These are phyloP conservation scores for Lolium perenne DNA, from an alignment of 176 grass and related monocot genomes.

Conservation along the genomic window DNA sequence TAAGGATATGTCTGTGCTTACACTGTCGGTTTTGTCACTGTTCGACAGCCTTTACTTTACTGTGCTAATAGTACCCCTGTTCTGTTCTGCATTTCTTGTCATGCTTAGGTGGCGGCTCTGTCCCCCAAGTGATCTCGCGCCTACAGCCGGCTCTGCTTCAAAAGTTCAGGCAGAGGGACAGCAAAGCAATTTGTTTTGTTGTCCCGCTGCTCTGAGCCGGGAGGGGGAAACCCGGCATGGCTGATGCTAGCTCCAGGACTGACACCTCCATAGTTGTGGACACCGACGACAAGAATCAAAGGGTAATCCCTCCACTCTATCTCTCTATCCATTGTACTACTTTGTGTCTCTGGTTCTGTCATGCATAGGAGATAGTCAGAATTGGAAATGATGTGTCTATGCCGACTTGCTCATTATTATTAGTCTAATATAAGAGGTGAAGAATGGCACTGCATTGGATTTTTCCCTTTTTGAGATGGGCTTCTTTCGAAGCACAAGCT, in stretches of 20 bases:
- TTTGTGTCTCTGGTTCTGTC: neutral
- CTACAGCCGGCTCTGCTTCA: neutral
- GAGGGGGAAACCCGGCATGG: constrained; percentile 42
- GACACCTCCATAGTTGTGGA: constrained; percentile 64
- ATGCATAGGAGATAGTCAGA: constrained; percentile 7
- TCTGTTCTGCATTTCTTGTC: constrained; percentile 33
- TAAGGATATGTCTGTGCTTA: constrained; percentile 6
- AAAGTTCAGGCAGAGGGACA: constrained; percentile 44
- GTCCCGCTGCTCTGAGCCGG: constrained; percentile 52
- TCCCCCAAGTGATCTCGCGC: constrained; percentile 4
- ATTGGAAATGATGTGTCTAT: constrained; percentile 1
- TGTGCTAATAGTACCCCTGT: constrained; percentile 12
- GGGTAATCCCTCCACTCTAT: constrained; percentile 39
- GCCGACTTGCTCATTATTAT: neutral
- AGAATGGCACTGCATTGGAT: neutral
- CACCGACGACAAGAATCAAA: constrained; percentile 66
- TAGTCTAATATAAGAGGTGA: constrained; percentile 25
- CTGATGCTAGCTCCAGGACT: constrained; percentile 70
- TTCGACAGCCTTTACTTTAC: constrained; percentile 17
- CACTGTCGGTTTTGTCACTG: constrained; percentile 25
- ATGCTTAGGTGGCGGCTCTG: constrained; percentile 33
- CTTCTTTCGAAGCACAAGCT: neutral
- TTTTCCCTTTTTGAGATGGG: neutral
- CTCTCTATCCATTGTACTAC: neutral
- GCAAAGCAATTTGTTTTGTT: constrained; percentile 69